A percentile compares a stretch with the other conserved stretches of the same genome.
Evolutionary conservation across 768 basidiomycete genomes (phyloP).

Genomic region (Tylopilus balloui): DNA sequence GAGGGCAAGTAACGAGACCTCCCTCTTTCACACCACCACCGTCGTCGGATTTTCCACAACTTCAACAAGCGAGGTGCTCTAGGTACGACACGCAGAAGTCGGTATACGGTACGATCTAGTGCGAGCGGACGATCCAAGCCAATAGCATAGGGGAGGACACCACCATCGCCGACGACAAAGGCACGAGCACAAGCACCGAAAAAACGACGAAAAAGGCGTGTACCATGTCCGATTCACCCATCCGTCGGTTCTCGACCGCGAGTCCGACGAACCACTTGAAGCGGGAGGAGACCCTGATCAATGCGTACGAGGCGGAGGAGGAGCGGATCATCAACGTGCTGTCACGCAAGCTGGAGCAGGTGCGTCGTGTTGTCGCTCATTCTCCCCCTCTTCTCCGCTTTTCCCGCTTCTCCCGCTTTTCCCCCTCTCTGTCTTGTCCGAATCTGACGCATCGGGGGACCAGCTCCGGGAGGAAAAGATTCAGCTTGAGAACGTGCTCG

Average conservation of each 20-base stretch:
- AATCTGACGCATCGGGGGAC: neutral
- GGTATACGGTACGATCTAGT: too few relatives aligned
- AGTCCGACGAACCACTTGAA: conserved; percentile 46
- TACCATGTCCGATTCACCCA: conserved; percentile 43
- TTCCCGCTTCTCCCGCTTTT: neutral
- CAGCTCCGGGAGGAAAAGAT: conserved; percentile 85
- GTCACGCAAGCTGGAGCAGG: conserved; percentile 82
- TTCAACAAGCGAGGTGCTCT: too few relatives aligned
- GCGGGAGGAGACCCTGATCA: conserved; percentile 72
- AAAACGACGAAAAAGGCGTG: too few relatives aligned
- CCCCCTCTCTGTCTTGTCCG: too few relatives aligned
- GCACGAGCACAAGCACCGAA: too few relatives aligned
- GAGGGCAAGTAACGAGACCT: neutral
- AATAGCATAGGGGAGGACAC: too few relatives aligned
- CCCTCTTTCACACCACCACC: conserved; percentile 1
- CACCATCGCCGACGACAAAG: too few relatives aligned
- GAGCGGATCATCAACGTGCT: conserved; percentile 82
- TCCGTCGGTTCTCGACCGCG: conserved; percentile 52
- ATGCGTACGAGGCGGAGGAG: conserved; percentile 87
- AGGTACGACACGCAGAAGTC: too few relatives aligned
- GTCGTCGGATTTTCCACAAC: neutral
- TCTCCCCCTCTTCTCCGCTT: too few relatives aligned
- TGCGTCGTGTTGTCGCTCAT: neutral
- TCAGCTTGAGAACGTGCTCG: conserved; percentile 71
- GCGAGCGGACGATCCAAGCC: too few relatives aligned